Base-by-base conservation (phyloP, 2,329 filamentous ascomycete genomes). In the Endothia cerciana region DNA sequence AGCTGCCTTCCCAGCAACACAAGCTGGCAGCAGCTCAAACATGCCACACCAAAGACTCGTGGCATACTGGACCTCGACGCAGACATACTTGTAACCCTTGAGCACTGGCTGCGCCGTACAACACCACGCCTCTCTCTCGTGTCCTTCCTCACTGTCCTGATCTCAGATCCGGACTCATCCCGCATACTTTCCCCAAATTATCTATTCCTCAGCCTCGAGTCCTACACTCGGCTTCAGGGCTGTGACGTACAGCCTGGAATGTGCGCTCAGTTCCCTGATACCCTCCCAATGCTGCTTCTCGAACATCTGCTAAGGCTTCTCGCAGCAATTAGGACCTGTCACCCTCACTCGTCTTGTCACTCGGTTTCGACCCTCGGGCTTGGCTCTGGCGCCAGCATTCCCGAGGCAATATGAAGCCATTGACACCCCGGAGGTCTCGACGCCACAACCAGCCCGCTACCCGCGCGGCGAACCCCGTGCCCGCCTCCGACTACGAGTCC, bases 401-500 rank as follows among this genome's bases (percentile, higher is more conserved):
- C 25, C 19, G 22, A 30, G n/a, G 2, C 65, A 61, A 63, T 55
- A 85, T 85, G 82, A 83, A 78, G 69, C 77, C 77, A 53, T 70
- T 74, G 70, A 80, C 80, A 36, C 80, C 82, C 49, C 73, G 75
- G 51, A 75, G 72, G 62, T 63, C 70, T 28, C 71, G 72, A n/a
- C 71, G 73, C 61, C 72, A 73, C 22, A 69, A 72, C 28, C 70
- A 72, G 43, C 66, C 69, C 11, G 72, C 69, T 70, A 68, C 60
- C 62, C 69, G 62, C 43, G 19, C 68, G 77, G 79, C 61, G 79
- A 83, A 61, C 74, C 77, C 11, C 80, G 77, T 19, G 78, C 77
- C 77, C 30, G 78, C 77, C 36, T 85, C 84, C 57, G 88, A 91
- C 77, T 90, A 91, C 78, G 88, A 91, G 72, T 90, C 88, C 68